Evolutionary conservation across 495 filamentous ascomycete genomes (phyloP), one percentile per base, ranked within the genome.

Genomic region (Thozetella sp.): DNA sequence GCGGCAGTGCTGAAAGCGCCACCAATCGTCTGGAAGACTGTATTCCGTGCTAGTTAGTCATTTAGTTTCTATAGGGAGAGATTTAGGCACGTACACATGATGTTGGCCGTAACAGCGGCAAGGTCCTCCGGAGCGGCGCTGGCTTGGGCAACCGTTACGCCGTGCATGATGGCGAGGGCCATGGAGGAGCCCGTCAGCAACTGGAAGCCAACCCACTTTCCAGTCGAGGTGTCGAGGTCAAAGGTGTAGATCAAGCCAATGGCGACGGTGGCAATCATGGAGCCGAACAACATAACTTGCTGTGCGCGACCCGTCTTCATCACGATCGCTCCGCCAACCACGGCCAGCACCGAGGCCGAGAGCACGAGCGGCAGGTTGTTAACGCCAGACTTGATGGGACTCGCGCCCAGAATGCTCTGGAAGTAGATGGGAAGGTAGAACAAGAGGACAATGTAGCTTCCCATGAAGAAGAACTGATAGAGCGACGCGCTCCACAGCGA

Each of bases 351-450:
- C 51, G 64, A 61, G 23, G 75, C 59, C 23, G 68, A 62, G 22
- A 79, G 56, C 27, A 85, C 65, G 15, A 81, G 58, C 13, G 83
- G 76, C 2, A 86, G 72, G 26, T 74, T 81, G 11, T 66, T 62
- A 13, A 86, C 72, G 34, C 82, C 83, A 3, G 73, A 76, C 13
- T 63, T 54, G 54, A 71, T 69, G 6, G 84, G 74, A 19, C 61
- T 73, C n/a, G 63, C 69, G 52, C 69, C 69, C 48, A 76, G 57
- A 26, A 86, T 69, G 20, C 65, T 67, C 63, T 88, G 85, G 67
- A 86, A 87, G 60, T 83, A 88, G 58, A 87, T 82, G 34, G 84
- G 83, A 2, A 87, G 67, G 60, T 82, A 86, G 69, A 81, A 86
- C 15, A 84, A 68, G 12, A 80, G 30, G 1, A 76, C 55, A 60